These are phyloP conservation scores for Capronia americana DNA, from an alignment of 2,329 filamentous ascomycete species.

Conservation along the genomic window DNA sequence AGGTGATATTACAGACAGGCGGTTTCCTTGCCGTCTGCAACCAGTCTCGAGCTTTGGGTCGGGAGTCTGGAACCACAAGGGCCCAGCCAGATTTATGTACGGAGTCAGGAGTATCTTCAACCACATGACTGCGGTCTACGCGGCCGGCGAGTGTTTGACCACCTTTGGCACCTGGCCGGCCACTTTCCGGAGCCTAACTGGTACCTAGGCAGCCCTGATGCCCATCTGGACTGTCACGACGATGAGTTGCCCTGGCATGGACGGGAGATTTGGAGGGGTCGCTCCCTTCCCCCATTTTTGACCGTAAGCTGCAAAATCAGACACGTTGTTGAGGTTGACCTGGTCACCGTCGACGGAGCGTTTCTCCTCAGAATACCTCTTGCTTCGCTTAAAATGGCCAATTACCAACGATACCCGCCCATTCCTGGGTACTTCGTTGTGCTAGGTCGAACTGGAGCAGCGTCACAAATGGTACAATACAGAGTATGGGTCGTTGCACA, in stretches of 20 bases:
- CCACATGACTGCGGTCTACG: constrained; percentile 1
- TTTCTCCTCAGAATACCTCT: not conserved
- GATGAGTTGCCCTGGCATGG: not conserved
- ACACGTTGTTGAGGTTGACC: not conserved
- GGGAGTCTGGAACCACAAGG: not conserved
- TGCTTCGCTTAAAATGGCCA: not conserved
- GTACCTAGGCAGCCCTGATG: not conserved
- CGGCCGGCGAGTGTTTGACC: not conserved
- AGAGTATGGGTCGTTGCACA: constrained; percentile 82
- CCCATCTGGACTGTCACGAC: not conserved
- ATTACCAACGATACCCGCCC: not conserved
- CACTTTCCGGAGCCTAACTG: constrained; percentile 8
- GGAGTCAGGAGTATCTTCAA: no score
- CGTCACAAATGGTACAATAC: constrained; percentile 97
- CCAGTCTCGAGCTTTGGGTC: not conserved
- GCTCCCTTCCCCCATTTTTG: not conserved
- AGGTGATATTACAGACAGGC: not conserved
- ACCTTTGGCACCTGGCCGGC: constrained; percentile 7
- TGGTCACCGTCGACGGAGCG: not conserved
- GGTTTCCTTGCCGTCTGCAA: not conserved
- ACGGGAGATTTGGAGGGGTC: not conserved
- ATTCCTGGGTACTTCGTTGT: constrained; percentile 72
- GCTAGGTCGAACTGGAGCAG: constrained; percentile 71
- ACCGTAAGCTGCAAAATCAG: not conserved
- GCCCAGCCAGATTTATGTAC: constrained; percentile 15